Conservation (phyloP, 148 eudicot genomes). For the Gaultheria prostrata region DNA sequence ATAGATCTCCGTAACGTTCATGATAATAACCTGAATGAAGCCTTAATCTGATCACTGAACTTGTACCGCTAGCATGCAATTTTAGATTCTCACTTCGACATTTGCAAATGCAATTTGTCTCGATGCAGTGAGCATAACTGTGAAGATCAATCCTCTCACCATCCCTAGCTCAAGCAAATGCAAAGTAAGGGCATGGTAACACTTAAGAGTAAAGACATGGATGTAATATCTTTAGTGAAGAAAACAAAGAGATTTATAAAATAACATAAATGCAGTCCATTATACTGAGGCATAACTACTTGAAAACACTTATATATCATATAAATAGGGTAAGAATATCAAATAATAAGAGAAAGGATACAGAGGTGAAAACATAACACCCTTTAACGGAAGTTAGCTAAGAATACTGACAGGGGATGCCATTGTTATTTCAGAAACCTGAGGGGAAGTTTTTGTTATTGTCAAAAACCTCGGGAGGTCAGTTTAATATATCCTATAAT, state of each 20-base stretch:
- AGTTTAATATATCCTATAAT: not conserved
- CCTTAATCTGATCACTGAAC: conserved; percentile 44
- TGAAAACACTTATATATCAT: not conserved
- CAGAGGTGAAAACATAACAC: too few relatives aligned
- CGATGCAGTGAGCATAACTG: conserved; percentile 52
- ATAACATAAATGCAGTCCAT: not conserved
- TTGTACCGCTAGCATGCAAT: conserved; percentile 12
- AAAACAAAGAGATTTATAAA: not conserved
- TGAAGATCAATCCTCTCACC: conserved; percentile 62
- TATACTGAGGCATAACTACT: not conserved
- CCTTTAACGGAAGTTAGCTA: too few relatives aligned
- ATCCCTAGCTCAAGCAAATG: conserved; percentile 44
- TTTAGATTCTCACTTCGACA: conserved; percentile 22
- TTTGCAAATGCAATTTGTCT: conserved; percentile 66
- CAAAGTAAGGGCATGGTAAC: not conserved
- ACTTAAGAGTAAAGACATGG: not conserved
- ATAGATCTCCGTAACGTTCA: conserved; percentile 53
- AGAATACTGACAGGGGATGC: too few relatives aligned
- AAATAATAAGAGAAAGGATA: too few relatives aligned
- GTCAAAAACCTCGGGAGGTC: too few relatives aligned
- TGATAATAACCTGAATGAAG: conserved; percentile 81
- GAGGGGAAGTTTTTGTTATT: too few relatives aligned
- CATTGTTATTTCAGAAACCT: too few relatives aligned
- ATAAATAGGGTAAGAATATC: too few relatives aligned
- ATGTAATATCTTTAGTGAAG: not conserved